These are phyloP conservation scores for Mrakiaceae sp. DNA, from an alignment of 1,284 basidiomycete genomes.

Conservation along the genomic window DNA sequence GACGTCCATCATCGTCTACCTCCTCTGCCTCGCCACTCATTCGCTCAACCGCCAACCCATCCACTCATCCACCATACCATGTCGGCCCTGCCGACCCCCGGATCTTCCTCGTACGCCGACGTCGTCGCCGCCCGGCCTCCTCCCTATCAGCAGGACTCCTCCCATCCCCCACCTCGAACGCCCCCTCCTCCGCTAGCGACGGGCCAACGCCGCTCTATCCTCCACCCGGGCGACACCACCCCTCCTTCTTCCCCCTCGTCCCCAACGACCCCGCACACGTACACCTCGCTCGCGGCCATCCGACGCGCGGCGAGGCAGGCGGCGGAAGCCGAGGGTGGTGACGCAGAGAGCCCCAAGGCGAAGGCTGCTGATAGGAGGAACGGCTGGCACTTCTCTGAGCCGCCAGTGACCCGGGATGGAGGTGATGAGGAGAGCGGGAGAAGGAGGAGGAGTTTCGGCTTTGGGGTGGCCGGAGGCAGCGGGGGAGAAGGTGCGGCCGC, in stretches of 20 bases:
- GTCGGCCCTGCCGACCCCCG: no score
- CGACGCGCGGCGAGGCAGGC: conserved; percentile 1
- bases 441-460: neutral
- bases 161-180: neutral
- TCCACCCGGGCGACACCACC: neutral
- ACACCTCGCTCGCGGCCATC: conserved; percentile 13
- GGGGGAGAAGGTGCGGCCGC: neutral
- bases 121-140: neutral
- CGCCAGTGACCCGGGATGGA: neutral
- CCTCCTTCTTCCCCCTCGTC: neutral
- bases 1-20: no score
- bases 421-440: neutral
- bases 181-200: neutral
- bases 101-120: neutral
- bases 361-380: conserved; percentile 6
- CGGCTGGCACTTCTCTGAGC: conserved; percentile 12
- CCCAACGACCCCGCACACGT: conserved; percentile 2
- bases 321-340: neutral
- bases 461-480: neutral
- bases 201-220: neutral
- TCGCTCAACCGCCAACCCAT: neutral
- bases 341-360: neutral
- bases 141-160: neutral
- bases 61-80: neutral
- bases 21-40: no score